Evolutionary conservation across 2,329 filamentous ascomycete species (phyloP).

Genomic region (Stagonosporopsis vannaccii): DNA sequence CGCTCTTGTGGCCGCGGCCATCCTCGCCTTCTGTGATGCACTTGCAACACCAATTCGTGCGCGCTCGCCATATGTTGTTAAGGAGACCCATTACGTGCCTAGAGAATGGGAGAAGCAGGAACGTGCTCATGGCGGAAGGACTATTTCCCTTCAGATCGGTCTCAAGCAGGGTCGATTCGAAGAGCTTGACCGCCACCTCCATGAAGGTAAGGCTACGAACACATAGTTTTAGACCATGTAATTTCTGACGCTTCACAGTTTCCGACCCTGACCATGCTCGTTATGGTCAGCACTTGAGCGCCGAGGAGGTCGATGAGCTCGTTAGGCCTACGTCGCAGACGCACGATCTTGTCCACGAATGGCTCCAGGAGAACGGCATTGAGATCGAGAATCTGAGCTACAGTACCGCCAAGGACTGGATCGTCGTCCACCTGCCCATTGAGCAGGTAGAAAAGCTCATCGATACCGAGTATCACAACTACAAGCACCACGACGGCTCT

Average conservation of each 20-base stretch:
- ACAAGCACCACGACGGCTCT: constrained; percentile 62
- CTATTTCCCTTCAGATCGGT: constrained; percentile 64
- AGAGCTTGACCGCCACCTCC: constrained; percentile 63
- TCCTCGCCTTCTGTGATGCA: constrained; percentile 36
- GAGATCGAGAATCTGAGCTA: constrained; percentile 54
- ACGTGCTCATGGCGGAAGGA: constrained; percentile 57
- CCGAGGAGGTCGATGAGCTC: constrained; percentile 61
- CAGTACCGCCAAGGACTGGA: constrained; percentile 65
- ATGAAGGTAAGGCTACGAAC: constrained; percentile 52
- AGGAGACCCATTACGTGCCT: constrained; percentile 63
- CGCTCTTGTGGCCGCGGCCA: constrained; percentile 36
- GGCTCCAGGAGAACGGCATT: constrained; percentile 63
- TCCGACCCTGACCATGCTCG: constrained; percentile 57
- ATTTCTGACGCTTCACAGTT: constrained; percentile 16
- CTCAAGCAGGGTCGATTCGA: constrained; percentile 65
- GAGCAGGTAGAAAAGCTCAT: constrained; percentile 61
- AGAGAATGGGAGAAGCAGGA: constrained; percentile 58
- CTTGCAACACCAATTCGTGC: constrained; percentile 49
- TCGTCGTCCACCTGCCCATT: constrained; percentile 62
- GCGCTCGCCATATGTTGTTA: constrained; percentile 59
- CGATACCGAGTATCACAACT: constrained; percentile 58
- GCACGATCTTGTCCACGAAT: constrained; percentile 61
- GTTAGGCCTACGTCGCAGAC: constrained; percentile 62
- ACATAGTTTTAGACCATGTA: neutral
- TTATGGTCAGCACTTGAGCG: constrained; percentile 63